Percentiles rank a stretch among this genome's conserved stretches.
Evolutionary conservation across 108 stramenopile species (phyloP).

Genomic region (Stephanodiscus triporus): DNA sequence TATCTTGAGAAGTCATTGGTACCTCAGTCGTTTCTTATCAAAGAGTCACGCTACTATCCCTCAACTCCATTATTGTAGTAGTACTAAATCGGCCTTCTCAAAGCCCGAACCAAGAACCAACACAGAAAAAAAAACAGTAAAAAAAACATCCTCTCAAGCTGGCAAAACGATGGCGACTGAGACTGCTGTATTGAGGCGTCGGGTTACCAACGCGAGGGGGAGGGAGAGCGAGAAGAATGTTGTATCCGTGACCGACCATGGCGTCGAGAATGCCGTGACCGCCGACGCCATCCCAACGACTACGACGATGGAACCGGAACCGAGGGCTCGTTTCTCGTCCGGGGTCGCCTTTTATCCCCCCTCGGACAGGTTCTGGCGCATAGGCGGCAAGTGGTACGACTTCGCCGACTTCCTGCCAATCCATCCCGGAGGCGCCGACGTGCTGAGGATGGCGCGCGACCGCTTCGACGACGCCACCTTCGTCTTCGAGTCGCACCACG

Average conservation of each 20-base stretch:
- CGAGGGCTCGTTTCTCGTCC: conserved; percentile 6
- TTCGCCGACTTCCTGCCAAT: conserved; percentile 8
- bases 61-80: too few species aligned
- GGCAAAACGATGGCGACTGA: too few species aligned
- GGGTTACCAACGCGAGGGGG: not conserved
- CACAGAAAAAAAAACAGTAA: too few species aligned
- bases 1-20: too few species aligned
- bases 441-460: conserved; percentile 19
- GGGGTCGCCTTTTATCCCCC: conserved; percentile 10
- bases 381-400: conserved; percentile 27
- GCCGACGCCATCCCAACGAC: not conserved
- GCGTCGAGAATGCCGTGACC: not conserved
- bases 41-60: too few species aligned
- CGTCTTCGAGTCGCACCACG: conserved; percentile 24
- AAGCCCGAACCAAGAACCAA: too few species aligned
- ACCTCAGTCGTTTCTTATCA: too few species aligned
- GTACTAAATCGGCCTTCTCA: too few species aligned
- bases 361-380: conserved; percentile 17
- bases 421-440: conserved; percentile 16
- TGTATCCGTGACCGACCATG: not conserved
- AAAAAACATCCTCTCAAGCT: too few species aligned
- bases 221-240: not conserved
- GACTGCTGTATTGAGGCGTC: not conserved
- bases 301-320: not conserved
- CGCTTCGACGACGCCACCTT: conserved; percentile 32